Evolutionary conservation across 495 filamentous ascomycete genomes (phyloP).

Genomic region (Penicillium lividum): DNA sequence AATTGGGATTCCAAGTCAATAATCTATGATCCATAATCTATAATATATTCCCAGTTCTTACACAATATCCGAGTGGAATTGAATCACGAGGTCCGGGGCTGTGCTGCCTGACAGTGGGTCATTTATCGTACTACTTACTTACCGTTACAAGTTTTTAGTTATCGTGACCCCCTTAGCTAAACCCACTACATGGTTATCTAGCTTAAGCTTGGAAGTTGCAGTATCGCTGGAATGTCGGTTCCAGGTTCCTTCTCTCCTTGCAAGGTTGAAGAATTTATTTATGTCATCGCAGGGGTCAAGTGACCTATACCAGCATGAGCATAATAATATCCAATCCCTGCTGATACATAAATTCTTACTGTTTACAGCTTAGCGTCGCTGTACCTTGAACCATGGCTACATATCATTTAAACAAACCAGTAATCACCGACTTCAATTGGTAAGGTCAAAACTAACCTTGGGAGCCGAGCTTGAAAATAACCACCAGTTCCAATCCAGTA

Average conservation of each 20-base stretch:
- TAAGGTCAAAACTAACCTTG: too few relatives aligned
- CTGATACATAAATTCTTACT: too few relatives aligned
- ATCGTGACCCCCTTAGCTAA: constrained; percentile 5
- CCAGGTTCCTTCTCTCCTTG: neutral
- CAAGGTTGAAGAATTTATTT: constrained; percentile 2
- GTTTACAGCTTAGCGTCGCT: too few relatives aligned
- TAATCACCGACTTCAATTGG: too few relatives aligned
- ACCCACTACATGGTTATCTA: neutral
- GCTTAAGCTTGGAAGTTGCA: neutral
- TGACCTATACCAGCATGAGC: neutral
- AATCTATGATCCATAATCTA: neutral
- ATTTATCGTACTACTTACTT: neutral
- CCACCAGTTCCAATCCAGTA: neutral
- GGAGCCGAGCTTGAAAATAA: neutral
- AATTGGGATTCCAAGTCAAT: neutral
- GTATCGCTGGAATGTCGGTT: neutral
- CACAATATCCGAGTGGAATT: neutral
- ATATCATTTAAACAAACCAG: too few relatives aligned
- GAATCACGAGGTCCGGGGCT: constrained; percentile 2
- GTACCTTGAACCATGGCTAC: too few relatives aligned
- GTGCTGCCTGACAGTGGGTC: constrained; percentile 11
- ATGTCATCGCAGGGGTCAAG: neutral
- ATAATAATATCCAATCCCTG: too few relatives aligned
- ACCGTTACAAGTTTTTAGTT: neutral
- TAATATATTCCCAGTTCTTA: neutral